These are phyloP conservation scores for Cornus kousa DNA, from an alignment of 148 eudicot genomes.

Conservation along the genomic window DNA sequence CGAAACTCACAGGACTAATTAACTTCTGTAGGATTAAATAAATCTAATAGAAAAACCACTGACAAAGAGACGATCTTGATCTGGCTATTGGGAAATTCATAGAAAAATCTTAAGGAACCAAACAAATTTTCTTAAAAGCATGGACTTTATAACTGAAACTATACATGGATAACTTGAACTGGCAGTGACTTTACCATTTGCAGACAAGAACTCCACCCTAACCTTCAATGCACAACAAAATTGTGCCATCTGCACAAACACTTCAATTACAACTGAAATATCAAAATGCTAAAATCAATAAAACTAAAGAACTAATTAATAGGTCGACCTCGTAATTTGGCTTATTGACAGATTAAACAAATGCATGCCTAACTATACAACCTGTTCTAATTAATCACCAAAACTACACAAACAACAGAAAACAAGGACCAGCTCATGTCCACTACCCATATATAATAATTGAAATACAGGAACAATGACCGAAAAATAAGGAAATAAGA, in stretches of 20 bases:
- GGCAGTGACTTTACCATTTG: conserved; percentile 24
- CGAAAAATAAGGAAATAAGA: no score
- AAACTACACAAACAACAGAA: no score
- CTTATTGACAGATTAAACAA: no score
- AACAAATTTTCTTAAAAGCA: not conserved
- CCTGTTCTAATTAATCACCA: no score
- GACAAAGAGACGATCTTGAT: not conserved
- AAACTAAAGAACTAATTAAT: no score
- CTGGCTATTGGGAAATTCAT: not conserved
- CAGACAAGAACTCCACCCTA: conserved; percentile 35
- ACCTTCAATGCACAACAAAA: conserved; percentile 26
- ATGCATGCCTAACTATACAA: no score
- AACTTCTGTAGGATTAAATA: not conserved
- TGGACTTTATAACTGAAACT: no score
- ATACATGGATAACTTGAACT: conserved; percentile 38
- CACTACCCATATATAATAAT: no score
- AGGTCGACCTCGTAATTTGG: no score
- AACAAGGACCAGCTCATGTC: no score
- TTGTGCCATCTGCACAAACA: not conserved
- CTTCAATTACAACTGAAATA: not conserved
- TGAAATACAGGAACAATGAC: no score
- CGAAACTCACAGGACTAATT: not conserved
- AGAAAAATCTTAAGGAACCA: not conserved
- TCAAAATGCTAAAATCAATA: not conserved
- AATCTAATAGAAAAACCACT: not conserved